Evolutionary conservation across 176 grass and related monocot species (phyloP).

Genomic region (Panicum miliaceum): DNA sequence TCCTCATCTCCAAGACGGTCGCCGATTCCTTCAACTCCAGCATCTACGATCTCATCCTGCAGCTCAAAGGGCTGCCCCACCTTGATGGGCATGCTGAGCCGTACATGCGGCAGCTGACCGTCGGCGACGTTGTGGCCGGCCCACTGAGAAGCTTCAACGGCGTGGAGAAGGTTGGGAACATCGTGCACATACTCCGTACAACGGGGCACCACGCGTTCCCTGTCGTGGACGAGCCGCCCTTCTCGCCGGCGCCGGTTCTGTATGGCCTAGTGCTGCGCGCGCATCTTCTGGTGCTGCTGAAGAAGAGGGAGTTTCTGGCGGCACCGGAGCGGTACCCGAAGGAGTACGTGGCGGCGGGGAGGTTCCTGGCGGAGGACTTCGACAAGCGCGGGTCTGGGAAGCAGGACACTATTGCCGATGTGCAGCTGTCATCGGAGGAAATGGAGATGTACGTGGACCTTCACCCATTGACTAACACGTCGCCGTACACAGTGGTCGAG

Average conservation of each 20-base stretch:
- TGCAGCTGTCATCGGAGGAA: conserved; percentile 74
- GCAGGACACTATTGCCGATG: conserved; percentile 59
- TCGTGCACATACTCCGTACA: conserved; percentile 71
- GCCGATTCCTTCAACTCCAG: conserved; percentile 89
- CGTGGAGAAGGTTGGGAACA: conserved; percentile 74
- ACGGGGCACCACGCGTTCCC: conserved; percentile 92
- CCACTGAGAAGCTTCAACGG: conserved; percentile 74
- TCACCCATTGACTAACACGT: conserved; percentile 90
- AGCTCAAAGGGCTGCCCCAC: conserved; percentile 83
- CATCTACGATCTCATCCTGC: conserved; percentile 84
- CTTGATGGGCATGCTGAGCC: conserved; percentile 86
- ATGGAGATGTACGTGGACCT: conserved; percentile 98
- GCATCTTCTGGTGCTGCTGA: conserved; percentile 76
- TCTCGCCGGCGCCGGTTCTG: conserved; percentile 58
- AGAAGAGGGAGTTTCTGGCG: conserved; percentile 67
- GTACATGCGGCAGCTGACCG: conserved; percentile 90
- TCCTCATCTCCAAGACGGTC: conserved; percentile 89
- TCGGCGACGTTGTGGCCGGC: conserved; percentile 70
- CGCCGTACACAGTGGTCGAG: conserved; percentile 92
- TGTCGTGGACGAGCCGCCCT: conserved; percentile 78
- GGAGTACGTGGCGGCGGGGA: conserved; percentile 23
- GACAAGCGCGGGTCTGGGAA: conserved; percentile 88
- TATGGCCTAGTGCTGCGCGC: conserved; percentile 79
- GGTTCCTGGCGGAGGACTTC: conserved; percentile 79
- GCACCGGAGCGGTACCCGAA: conserved; percentile 34